Conservation (phyloP, 148 eudicot species). For the Rhododendron kiyosumense region DNA sequence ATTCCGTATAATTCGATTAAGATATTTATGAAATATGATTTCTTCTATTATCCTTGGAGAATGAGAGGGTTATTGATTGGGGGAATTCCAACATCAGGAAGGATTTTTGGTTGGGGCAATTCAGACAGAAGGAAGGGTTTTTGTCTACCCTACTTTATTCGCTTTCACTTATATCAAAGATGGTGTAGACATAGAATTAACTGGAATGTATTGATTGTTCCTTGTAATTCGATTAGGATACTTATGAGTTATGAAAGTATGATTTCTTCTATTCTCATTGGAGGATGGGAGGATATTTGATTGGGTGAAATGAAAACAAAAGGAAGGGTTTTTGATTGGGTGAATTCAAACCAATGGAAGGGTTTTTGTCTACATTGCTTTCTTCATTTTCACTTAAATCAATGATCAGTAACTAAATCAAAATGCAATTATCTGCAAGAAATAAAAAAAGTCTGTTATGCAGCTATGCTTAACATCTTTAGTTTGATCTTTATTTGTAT, state of each 20-base stretch:
- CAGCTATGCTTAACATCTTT: background rate
- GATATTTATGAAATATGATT: background rate
- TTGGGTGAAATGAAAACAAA: background rate
- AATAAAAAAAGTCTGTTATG: background rate
- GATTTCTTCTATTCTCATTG: no score
- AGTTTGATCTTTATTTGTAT: background rate
- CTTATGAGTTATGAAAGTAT: no score
- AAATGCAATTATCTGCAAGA: background rate
- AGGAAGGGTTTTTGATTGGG: background rate
- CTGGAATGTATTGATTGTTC: no score
- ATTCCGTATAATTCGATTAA: no score
- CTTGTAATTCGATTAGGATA: no score
- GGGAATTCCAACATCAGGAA: no score
- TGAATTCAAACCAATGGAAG: background rate
- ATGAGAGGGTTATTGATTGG: no score
- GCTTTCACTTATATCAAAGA: background rate
- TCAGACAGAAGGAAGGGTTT: background rate
- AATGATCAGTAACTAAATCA: background rate
- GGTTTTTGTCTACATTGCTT: background rate
- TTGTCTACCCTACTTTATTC: background rate
- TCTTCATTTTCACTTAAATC: background rate
- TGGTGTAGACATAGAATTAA: no score
- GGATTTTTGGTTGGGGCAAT: background rate
- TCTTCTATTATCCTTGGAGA: no score
- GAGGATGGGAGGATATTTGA: background rate